These are phyloP conservation scores for Eucalyptus marginata DNA, from an alignment of 345 rosid genomes.

Conservation along the genomic window DNA sequence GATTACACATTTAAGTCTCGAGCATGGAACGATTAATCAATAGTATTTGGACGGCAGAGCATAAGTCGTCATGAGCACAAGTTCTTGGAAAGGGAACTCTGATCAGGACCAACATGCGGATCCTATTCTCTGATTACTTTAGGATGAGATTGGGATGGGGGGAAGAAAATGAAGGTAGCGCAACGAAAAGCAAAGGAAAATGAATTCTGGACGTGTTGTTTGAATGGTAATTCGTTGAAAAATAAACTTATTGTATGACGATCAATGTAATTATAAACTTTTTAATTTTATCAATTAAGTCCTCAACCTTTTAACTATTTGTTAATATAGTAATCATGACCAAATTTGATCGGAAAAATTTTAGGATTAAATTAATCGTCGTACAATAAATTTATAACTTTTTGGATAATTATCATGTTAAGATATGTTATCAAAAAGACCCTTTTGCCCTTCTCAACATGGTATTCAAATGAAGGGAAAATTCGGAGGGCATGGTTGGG, in stretches of 20 bases:
- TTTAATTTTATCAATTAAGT: not conserved
- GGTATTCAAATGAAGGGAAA: not conserved
- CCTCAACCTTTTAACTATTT: not conserved
- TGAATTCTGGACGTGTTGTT: not conserved
- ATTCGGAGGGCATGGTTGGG: too few relatives aligned
- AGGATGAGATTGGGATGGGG: not conserved
- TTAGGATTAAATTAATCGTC: rapidly evolving
- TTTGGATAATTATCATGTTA: not conserved
- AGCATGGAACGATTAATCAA: not conserved
- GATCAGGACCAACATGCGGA: not conserved
- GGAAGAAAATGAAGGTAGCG: not conserved
- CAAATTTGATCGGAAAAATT: rapidly evolving
- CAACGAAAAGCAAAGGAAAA: not conserved
- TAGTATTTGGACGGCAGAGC: not conserved
- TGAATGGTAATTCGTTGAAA: rapidly evolving
- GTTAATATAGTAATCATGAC: rapidly evolving
- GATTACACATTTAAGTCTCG: not conserved
- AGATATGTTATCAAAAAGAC: not conserved
- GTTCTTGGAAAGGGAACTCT: not conserved
- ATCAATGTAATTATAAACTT: not conserved
- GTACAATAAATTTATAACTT: not conserved
- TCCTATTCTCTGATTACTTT: not conserved
- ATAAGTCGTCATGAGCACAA: not conserved
- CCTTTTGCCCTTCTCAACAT: not conserved
- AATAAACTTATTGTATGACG: not conserved